Evolutionary conservation across 108 stramenopile genomes (phyloP), one percentile per base, ranked within the genome.

Genomic region (Fragilaria radians): DNA sequence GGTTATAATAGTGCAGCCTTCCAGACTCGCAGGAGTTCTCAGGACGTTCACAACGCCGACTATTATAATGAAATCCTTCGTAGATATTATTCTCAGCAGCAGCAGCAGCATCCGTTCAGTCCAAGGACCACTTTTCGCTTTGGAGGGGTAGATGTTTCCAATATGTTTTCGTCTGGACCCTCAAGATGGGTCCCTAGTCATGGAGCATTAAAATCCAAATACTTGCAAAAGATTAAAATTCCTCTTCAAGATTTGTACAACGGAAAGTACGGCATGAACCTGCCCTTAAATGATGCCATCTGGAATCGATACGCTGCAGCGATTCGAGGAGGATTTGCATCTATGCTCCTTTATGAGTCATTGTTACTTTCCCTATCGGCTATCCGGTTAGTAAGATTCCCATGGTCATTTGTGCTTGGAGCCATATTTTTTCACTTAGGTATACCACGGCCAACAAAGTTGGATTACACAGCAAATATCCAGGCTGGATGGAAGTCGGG

Each of bases 401-500:
- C 64, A n/a, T 28, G 78, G 17, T 72, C 82, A 5, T 22, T 78
- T 0, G 33, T 65, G 3, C 52, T 70, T 4, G 71, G 71, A 48
- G 55, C 66, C 5, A 48, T 63, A 19, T 70, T 78, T n/a, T 53
- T 83, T 22, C 70, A 79, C 57, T n/a, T 56, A 0, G 70, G 70
- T 23, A 18, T 82, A 4, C 89, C 85, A 11, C 52, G 62, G 48
- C 69, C 82, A 7, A 62, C 79, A 46, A 47, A 24, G 30, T 25
- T 45, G n/a, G 31, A 30, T 22, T 53, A n/a, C 81, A 14, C 9
- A 26, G 54, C 71, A 14, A 34, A 49, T 2, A 55, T 84, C 17
- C 46, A 59, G 36, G 49, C 55, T 26, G 83, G 89, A 19, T 74
- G 68, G 79, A 84, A 85, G 36, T 72, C 58, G 4, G 83, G 83